These are phyloP conservation scores for Microbotryum violaceum DNA, from an alignment of 1,284 basidiomycete species.

Conservation along the genomic window DNA sequence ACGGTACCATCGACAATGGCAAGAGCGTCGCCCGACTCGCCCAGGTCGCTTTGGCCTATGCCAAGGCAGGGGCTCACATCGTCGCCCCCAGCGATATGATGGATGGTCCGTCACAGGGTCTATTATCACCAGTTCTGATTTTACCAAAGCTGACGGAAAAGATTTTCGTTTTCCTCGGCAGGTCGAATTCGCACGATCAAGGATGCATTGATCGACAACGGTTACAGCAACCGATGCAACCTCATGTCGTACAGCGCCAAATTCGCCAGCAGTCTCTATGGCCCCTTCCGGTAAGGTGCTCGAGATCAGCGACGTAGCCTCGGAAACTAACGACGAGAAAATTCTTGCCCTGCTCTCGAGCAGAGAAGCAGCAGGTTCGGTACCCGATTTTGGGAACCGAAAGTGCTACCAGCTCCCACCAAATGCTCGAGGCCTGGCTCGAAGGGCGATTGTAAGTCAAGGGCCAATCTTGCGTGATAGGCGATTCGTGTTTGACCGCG, in stretches of 20 bases:
- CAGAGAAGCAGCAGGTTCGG: slow-evolving; percentile 91
- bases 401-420: slow-evolving; percentile 98
- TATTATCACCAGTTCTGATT: background rate
- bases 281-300: slow-evolving; percentile 75
- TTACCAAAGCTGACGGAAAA: background rate
- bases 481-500: no score
- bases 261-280: slow-evolving; percentile 93
- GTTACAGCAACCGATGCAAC: slow-evolving; percentile 75
- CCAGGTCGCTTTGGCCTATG: slow-evolving; percentile 86
- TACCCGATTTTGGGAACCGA: slow-evolving; percentile 86
- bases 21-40: slow-evolving; percentile 79
- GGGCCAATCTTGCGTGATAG: no score
- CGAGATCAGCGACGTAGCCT: background rate
- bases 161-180: background rate
- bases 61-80: slow-evolving; percentile 88
- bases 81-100: slow-evolving; percentile 99
- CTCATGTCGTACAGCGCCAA: slow-evolving; percentile 99
- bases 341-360: slow-evolving; percentile 1
- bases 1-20: slow-evolving; percentile 49
- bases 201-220: slow-evolving; percentile 67
- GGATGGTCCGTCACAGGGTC: slow-evolving; percentile 57
- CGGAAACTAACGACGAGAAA: background rate
- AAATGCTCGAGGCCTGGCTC: slow-evolving; percentile 76
- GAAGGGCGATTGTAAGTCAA: slow-evolving; percentile 68
- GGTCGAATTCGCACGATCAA: slow-evolving; percentile 72